A percentile compares a stretch with the other conserved stretches of the same genome.
Conservation (phyloP, 2,329 filamentous ascomycete species). For the Salinomyces thailandicus region DNA sequence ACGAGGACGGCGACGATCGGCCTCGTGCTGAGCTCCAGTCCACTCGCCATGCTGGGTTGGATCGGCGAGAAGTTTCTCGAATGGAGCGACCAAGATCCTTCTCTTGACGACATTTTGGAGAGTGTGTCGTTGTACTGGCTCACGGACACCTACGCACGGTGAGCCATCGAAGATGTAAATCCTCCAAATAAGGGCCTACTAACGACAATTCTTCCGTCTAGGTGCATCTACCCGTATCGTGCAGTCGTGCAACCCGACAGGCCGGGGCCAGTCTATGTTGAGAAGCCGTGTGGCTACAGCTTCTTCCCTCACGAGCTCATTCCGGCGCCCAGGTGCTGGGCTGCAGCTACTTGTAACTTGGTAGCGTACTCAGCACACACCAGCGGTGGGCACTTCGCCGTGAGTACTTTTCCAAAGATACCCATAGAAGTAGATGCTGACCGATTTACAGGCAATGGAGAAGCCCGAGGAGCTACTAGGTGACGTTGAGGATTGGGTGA, state of each 20-base stretch:
- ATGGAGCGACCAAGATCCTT: constrained; percentile 40
- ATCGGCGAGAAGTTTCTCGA: constrained; percentile 48
- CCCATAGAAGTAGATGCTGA: no score
- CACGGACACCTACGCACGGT: constrained; percentile 29
- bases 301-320: constrained; percentile 35
- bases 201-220: background rate
- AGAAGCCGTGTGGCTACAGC: constrained; percentile 35
- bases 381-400: constrained; percentile 31
- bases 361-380: constrained; percentile 31
- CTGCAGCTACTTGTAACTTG: constrained; percentile 26
- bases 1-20: constrained; percentile 48
- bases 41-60: constrained; percentile 46
- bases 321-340: constrained; percentile 28
- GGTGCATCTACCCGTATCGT: constrained; percentile 42
- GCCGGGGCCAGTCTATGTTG: constrained; percentile 16
- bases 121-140: constrained; percentile 47
- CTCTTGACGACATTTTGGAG: constrained; percentile 37
- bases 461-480: constrained; percentile 22
- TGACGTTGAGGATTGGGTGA: constrained; percentile 26
- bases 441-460: constrained; percentile 25
- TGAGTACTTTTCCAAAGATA: no score
- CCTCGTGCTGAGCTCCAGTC: constrained; percentile 42
- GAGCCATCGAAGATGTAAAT: background rate
- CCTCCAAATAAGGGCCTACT: background rate
- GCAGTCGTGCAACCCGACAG: constrained; percentile 4